Evolutionary conservation across 768 basidiomycete species (phyloP).

Genomic region (Pleurotus citrinopileatus): DNA sequence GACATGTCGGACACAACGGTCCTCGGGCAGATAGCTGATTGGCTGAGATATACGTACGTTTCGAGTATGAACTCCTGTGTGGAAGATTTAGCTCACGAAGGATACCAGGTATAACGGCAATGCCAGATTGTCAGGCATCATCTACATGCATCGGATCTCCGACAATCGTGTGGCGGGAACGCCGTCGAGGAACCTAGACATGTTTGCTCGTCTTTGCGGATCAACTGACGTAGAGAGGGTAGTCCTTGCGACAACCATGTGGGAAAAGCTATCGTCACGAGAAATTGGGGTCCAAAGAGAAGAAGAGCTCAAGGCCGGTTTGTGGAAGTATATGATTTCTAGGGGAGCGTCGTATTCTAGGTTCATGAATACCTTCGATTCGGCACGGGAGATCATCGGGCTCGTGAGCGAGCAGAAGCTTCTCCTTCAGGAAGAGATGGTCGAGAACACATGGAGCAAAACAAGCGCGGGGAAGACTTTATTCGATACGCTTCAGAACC

Average conservation of each 20-base stretch:
- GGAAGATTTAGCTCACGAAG: not conserved
- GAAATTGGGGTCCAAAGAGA: conserved; percentile 5
- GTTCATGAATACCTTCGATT: conserved; percentile 32
- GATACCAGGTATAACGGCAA: conserved; percentile 21
- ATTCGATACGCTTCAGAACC: not conserved
- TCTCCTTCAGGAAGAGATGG: not conserved
- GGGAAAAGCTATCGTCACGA: conserved; percentile 29
- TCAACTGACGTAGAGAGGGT: conserved; percentile 40
- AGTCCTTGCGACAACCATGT: conserved; percentile 47
- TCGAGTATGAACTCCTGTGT: not conserved
- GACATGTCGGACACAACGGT: conserved; percentile 29
- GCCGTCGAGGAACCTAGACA: conserved; percentile 40
- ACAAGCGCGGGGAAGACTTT: not conserved
- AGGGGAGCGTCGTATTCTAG: conserved; percentile 30
- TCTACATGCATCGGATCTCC: conserved; percentile 27
- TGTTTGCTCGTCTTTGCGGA: conserved; percentile 48
- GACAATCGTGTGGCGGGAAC: conserved; percentile 40
- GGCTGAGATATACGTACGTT: conserved; percentile 21
- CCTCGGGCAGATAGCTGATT: conserved; percentile 34
- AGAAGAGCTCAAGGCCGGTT: not conserved
- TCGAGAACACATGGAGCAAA: not conserved
- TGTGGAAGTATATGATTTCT: conserved; percentile 7
- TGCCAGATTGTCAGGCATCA: conserved; percentile 25
- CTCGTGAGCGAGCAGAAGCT: not conserved
- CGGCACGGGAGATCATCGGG: not conserved